Evolutionary conservation across 441 rosid genomes (phyloP).

Genomic region (Populus hybrid): DNA sequence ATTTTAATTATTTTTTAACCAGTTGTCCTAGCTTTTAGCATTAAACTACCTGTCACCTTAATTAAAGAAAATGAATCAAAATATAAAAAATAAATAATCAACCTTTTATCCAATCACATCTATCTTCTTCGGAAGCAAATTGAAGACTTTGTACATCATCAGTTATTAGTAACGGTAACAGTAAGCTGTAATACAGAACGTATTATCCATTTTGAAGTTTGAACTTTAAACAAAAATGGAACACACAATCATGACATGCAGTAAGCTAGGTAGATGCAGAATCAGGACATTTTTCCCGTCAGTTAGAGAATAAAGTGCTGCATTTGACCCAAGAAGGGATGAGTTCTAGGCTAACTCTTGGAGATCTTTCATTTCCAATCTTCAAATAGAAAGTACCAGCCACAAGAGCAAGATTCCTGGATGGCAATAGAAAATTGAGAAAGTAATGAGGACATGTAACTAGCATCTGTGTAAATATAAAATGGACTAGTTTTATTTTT

Average conservation of each 20-base stretch:
- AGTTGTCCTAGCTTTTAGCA: too few species aligned
- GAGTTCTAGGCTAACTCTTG: background rate
- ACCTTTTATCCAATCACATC: too few species aligned
- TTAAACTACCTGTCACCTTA: too few species aligned
- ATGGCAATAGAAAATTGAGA: background rate
- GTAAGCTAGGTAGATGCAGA: background rate
- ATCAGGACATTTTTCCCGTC: background rate
- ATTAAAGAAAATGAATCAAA: too few species aligned
- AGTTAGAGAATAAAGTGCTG: background rate
- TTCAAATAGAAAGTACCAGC: constrained; percentile 29
- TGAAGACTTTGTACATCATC: too few species aligned
- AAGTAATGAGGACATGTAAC: background rate
- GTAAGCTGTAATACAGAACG: too few species aligned
- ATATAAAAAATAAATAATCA: too few species aligned
- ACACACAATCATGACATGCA: background rate
- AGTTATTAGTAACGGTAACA: too few species aligned
- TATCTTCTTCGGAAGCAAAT: too few species aligned
- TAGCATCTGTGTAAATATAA: background rate
- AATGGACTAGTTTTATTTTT: too few species aligned
- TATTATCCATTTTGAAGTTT: background rate
- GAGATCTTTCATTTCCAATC: constrained; percentile 8
- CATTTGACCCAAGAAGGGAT: background rate
- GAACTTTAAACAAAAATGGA: background rate
- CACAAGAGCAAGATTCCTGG: constrained; percentile 37
- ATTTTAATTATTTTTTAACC: too few species aligned